Conservation (phyloP, 352 stramenopile genomes). For the Elongisporangium anandrum region DNA sequence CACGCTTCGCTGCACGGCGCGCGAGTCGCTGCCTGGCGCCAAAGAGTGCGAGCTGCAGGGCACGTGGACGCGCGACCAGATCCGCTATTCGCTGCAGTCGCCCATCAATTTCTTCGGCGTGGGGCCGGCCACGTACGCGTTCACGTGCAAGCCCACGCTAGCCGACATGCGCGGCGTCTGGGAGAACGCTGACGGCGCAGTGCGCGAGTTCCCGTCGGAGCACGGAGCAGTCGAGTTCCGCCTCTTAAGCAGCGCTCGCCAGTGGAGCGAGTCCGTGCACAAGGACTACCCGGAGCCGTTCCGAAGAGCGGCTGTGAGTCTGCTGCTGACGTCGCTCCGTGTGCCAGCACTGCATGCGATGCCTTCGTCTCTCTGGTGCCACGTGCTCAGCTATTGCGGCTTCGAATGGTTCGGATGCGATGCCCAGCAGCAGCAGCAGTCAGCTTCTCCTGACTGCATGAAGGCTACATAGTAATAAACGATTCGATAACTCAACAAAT, state of each 20-base stretch:
- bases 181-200: slow-evolving; percentile 36
- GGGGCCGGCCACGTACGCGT: background rate
- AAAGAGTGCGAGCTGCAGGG: slow-evolving; percentile 44
- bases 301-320: slow-evolving; percentile 24
- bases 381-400: slow-evolving; percentile 51
- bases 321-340: slow-evolving; percentile 27
- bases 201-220: slow-evolving; percentile 8
- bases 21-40: slow-evolving; percentile 33
- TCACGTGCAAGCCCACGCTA: slow-evolving; percentile 14
- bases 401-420: slow-evolving; percentile 43
- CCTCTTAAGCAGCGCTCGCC: slow-evolving; percentile 18
- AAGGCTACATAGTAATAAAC: no score
- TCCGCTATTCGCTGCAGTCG: slow-evolving; percentile 55
- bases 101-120: slow-evolving; percentile 37
- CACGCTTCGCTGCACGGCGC: slow-evolving; percentile 33
- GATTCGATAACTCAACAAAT: no score
- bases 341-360: slow-evolving; percentile 12
- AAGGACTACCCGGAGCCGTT: slow-evolving; percentile 36
- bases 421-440: no score
- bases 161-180: slow-evolving; percentile 41
- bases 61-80: slow-evolving; percentile 32
- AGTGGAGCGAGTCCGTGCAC: slow-evolving; percentile 37
- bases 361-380: slow-evolving; percentile 39
- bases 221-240: slow-evolving; percentile 34
- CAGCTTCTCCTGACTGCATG: no score